Evolutionary conservation across 2,329 filamentous ascomycete species (phyloP).

Genomic region (Arthrinium puccinioides): DNA sequence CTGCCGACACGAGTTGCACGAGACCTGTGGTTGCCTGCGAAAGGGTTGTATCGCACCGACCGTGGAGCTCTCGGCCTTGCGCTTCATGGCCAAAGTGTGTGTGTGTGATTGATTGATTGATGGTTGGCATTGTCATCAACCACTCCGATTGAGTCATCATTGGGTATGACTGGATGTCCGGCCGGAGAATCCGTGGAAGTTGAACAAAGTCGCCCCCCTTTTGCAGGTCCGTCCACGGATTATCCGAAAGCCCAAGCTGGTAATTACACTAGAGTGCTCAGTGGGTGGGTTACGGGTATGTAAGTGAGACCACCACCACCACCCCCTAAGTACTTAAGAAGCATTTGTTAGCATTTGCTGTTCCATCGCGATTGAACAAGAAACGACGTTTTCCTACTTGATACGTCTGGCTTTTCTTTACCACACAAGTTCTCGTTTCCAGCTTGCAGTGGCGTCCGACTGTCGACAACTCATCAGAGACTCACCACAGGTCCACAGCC

Average conservation of each 20-base stretch:
- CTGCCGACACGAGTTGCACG: constrained; percentile 22
- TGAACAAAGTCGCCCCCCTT: too few species aligned
- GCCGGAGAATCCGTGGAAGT: neutral
- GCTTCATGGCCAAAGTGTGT: constrained; percentile 6
- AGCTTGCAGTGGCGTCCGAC: neutral
- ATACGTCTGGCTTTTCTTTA: too few species aligned
- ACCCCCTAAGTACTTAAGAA: too few species aligned
- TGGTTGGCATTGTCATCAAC: too few species aligned
- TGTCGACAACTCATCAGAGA: neutral
- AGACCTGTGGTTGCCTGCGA: constrained; percentile 20
- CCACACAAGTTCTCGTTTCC: neutral
- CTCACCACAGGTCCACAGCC: too few species aligned
- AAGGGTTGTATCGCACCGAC: neutral
- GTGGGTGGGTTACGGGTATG: too few species aligned
- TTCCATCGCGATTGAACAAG: neutral
- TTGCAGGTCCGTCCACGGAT: neutral
- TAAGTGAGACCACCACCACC: neutral
- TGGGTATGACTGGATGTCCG: too few species aligned
- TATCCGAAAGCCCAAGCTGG: neutral
- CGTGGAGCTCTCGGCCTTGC: constrained; percentile 6
- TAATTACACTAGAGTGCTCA: too few species aligned
- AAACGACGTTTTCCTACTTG: neutral
- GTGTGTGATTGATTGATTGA: too few species aligned
- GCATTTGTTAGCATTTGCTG: neutral
- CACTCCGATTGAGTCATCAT: too few species aligned